A percentile compares a stretch with the other conserved stretches of the same genome.
These are phyloP conservation scores for Aureococcus anophagefferens DNA, from an alignment of 108 stramenopile species.

Conservation along the genomic window DNA sequence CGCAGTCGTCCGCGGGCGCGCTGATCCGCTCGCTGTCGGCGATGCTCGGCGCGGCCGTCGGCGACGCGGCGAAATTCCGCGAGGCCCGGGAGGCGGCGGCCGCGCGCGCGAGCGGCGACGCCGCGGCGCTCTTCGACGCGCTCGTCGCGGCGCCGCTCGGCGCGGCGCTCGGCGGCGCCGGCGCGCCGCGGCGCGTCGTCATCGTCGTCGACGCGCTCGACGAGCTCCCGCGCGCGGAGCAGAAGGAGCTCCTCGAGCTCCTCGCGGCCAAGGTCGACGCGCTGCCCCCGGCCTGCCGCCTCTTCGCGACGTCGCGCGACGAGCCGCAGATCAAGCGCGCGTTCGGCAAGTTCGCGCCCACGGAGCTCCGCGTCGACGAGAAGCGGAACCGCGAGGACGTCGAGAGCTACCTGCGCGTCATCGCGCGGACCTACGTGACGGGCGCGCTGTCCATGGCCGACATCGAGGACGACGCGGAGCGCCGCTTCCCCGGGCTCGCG, in stretches of 20 bases:
- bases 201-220: not conserved
- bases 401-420: not conserved
- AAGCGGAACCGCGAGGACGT: not conserved
- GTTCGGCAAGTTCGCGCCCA: not conserved
- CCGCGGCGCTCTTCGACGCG: not conserved
- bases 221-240: not conserved
- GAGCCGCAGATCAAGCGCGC: not conserved
- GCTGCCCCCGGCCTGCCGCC: not conserved
- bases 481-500: not conserved
- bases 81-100: not conserved
- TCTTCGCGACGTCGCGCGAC: not conserved
- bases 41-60: not conserved
- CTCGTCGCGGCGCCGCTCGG: not conserved
- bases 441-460: not conserved
- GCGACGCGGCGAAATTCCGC: not conserved
- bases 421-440: not conserved
- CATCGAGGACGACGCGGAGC: not conserved
- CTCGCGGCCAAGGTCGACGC: not conserved
- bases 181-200: not conserved
- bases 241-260: not conserved
- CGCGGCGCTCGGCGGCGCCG: not conserved
- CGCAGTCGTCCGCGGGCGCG: not conserved
- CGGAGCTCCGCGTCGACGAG: constrained; percentile 1
- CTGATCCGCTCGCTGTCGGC: not conserved
- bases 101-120: not conserved